Percentiles rank a stretch among this genome's conserved stretches.
Conservation (phyloP, 495 filamentous ascomycete genomes). For the Trichocladium antarcticum region DNA sequence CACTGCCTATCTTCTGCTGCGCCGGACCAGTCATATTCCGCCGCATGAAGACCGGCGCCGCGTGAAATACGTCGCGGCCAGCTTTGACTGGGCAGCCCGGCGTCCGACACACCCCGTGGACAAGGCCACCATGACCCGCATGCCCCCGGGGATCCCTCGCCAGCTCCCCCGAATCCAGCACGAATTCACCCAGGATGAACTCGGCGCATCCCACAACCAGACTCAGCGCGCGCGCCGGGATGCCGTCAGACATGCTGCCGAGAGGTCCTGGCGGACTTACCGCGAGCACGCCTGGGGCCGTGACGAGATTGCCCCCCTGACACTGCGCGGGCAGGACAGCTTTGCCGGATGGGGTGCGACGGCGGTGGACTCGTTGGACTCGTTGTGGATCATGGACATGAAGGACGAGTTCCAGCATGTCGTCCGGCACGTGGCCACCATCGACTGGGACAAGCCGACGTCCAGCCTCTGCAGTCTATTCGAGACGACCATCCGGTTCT, state of each 20-base stretch:
- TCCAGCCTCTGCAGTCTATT: slow-evolving; percentile 50
- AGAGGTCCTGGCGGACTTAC: slow-evolving; percentile 66
- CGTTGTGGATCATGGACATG: slow-evolving; percentile 83
- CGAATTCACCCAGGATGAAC: slow-evolving; percentile 26
- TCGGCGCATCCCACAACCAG: slow-evolving; percentile 21
- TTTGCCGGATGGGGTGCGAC: slow-evolving; percentile 86
- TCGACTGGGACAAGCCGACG: slow-evolving; percentile 69
- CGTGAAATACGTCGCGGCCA: slow-evolving; percentile 25
- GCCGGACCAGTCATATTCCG: neutral
- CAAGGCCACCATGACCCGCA: slow-evolving; percentile 18
- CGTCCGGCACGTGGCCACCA: slow-evolving; percentile 53
- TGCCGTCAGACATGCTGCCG: slow-evolving; percentile 54
- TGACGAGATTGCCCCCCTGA: slow-evolving; percentile 62
- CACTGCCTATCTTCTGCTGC: slow-evolving; percentile 12
- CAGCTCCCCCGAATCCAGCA: slow-evolving; percentile 33
- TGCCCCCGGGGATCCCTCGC: slow-evolving; percentile 27
- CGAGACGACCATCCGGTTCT: slow-evolving; percentile 68
- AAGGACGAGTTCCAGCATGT: slow-evolving; percentile 70
- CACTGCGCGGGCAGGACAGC: slow-evolving; percentile 45
- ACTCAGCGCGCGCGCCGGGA: slow-evolving; percentile 19
- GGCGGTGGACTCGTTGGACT: slow-evolving; percentile 74
- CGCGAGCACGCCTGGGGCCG: slow-evolving; percentile 59
- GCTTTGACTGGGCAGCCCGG: slow-evolving; percentile 36
- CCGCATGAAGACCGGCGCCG: neutral
- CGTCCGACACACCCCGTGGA: slow-evolving; percentile 25